Percentiles rank a stretch among this genome's conserved stretches.
Conservation (phyloP, 768 basidiomycete genomes). For the Russula abietina region DNA sequence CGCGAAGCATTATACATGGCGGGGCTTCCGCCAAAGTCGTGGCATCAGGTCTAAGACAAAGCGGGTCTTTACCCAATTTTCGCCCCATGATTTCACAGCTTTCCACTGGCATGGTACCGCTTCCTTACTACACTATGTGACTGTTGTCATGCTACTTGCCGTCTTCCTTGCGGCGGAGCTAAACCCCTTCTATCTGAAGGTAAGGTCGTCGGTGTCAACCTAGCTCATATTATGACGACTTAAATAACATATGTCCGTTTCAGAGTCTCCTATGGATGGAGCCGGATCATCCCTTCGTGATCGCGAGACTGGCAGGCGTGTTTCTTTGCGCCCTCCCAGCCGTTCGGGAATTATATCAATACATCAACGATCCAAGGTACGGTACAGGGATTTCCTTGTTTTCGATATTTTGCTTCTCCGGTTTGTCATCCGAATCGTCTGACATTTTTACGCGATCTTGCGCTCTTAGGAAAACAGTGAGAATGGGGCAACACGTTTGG, state of each 20-base stretch:
- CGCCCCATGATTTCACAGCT: slow-evolving; percentile 81
- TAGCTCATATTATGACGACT: background rate
- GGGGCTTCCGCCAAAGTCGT: slow-evolving; percentile 70
- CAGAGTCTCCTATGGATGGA: slow-evolving; percentile 79
- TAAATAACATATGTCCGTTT: slow-evolving; percentile 8
- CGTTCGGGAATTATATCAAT: slow-evolving; percentile 77
- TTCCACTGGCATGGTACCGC: slow-evolving; percentile 84
- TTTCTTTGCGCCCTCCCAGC: slow-evolving; percentile 87
- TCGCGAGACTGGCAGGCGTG: slow-evolving; percentile 61
- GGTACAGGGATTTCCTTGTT: slow-evolving; percentile 25
- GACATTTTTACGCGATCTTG: slow-evolving; percentile 21
- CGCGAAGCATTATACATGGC: slow-evolving; percentile 74
- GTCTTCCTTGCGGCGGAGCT: slow-evolving; percentile 81
- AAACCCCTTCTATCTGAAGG: slow-evolving; percentile 86
- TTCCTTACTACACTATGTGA: slow-evolving; percentile 64
- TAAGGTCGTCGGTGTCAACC: slow-evolving; percentile 28
- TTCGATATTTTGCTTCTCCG: slow-evolving; percentile 2
- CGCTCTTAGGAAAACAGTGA: slow-evolving; percentile 57
- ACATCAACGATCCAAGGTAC: slow-evolving; percentile 76
- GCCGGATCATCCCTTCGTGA: slow-evolving; percentile 81
- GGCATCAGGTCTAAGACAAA: slow-evolving; percentile 74
- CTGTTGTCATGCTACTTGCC: slow-evolving; percentile 67
- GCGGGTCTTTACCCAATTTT: slow-evolving; percentile 77
- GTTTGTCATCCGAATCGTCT: slow-evolving; percentile 13
- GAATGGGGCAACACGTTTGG: slow-evolving; percentile 91